Evolutionary conservation across 2,329 filamentous ascomycete genomes (phyloP), one percentile per base, ranked within the genome.

Genomic region (Aspergillus sp.): DNA sequence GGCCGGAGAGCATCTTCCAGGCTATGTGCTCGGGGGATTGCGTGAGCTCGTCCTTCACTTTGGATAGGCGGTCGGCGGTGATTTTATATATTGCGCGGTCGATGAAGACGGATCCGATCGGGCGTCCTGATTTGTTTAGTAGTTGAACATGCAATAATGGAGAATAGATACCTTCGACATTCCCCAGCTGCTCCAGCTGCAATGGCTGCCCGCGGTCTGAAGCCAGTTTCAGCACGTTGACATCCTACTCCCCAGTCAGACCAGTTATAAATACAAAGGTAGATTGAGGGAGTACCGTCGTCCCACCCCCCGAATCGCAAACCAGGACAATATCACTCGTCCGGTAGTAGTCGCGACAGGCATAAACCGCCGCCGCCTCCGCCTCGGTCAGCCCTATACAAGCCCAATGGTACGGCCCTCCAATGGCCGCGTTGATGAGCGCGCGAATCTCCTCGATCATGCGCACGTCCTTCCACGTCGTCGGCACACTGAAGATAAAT

Each of bases 301-400:
- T 83, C 6, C 81, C 81, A 40, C 81, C 81, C 7, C 81, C 81
- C 27, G 76, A 77, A 67, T 83, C 81, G 59, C 80, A 82, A 2
- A 82, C 76, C 3, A 82, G 68, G 3, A 82, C 67, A 2, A 79
- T 71, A 57, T 83, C 78, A 35, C 75, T 67, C 31, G 73, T 71
- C 61, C 60, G 25, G 40, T 70, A 68, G 55, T 69, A 61, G 31
- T 70, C 67, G 37, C 68, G 69, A 4, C 77, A 76, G 0, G 77
- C 76, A 65, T 81, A 78, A 1, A 83, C 79, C 25, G 81, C 81
- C 2, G 81, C 81, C 5, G 81, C 81, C 63, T 83, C 81, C 0
- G 81, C 81, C 66, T 84, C 81, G 0, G 81, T 83, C 15, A 84
- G 68, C 0, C 79, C 79, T 50, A 83, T 79, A 0, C 59, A 68